Evolutionary conservation across 306 rosid species (phyloP), one percentile per base, ranked within the genome.

Genomic region (Abrus pulchellus): DNA sequence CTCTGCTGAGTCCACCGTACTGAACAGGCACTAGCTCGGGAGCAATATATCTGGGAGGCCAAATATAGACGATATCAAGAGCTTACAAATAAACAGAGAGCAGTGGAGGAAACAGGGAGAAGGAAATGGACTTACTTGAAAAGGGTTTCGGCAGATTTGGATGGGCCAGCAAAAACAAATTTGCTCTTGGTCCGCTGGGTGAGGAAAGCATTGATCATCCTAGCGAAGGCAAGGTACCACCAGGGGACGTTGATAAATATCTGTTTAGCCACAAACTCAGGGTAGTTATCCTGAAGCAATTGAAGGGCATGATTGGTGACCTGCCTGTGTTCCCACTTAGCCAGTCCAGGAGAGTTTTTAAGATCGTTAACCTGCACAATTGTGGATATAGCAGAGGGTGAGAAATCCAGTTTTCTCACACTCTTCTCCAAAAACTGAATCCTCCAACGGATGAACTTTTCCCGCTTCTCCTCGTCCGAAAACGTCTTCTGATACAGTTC

Each of bases 141-240:
- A 33, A 94, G 96, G 82, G 98, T 89, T 3, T 90, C 97, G 5
- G 96, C 77, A 80, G 97, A 85, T 53, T 90, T 94, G 48, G 96
- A 83, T 44, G 97, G 91, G 20, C 97, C 94, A 13, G 95, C 98
- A 84, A 90, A 90, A 1, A 94, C 96, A 83, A 94, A 92, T 78
- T 94, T 94, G 94, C 98, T 94, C 85, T 92, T 94, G 38, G 94
- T 94, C 89, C 98, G 85, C 81, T 90, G 97, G 9, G 98, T 94
- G 63, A 94, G 77, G 88, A 94, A 94, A 33, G 98, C 89, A 57
- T 92, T 85, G 44, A 94, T 63, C 27, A 94, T 76, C 56, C 95
- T 89, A 55, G 88, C 90, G 56, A 95, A 84, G 45, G 99, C 98
- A 38, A 90, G 95, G 84, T 90, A 95, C 99, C 99, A 95, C 86